Percentiles rank a stretch among this genome's conserved stretches.
Evolutionary conservation across 148 eudicot species (phyloP).

Genomic region (Amaranthus palmeri): DNA sequence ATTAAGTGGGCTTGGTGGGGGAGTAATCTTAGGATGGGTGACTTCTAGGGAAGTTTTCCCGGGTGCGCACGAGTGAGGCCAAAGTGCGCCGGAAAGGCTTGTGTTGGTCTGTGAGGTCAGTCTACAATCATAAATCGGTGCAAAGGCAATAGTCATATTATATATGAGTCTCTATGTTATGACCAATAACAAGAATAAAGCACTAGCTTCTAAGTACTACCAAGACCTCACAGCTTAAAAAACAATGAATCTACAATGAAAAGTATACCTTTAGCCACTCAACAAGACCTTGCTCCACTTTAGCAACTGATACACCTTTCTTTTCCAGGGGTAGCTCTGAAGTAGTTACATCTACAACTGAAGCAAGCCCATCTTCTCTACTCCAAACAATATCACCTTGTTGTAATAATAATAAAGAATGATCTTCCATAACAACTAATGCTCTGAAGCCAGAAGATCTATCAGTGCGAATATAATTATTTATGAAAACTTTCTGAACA

Average conservation of each 20-base stretch:
- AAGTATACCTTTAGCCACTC: conserved; percentile 92
- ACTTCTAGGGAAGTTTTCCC: too few species aligned
- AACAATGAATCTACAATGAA: not conserved
- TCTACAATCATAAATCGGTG: too few species aligned
- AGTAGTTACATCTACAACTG: conserved; percentile 76
- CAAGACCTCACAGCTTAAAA: conserved; percentile 2
- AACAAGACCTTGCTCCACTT: conserved; percentile 89
- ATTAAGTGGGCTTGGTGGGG: too few species aligned
- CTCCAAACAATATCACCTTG: conserved; percentile 97
- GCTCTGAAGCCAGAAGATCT: conserved; percentile 89
- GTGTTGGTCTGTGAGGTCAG: too few species aligned
- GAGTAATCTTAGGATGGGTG: too few species aligned
- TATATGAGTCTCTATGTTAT: conserved; percentile 7
- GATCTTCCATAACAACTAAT: conserved; percentile 98
- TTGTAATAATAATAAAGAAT: conserved; percentile 79
- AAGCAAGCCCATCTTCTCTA: conserved; percentile 97
- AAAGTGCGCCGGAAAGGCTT: too few species aligned
- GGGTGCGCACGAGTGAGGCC: too few species aligned
- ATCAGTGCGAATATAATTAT: conserved; percentile 79
- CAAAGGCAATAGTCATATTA: not conserved
- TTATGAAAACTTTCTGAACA: conserved; percentile 81
- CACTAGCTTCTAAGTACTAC: not conserved
- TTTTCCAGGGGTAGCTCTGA: conserved; percentile 88
- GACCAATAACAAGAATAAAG: conserved; percentile 1
- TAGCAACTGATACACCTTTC: conserved; percentile 92